Base-by-base conservation (phyloP, 225 moss, liverwort and hornwort genomes). In the Climacium dendroides region DNA sequence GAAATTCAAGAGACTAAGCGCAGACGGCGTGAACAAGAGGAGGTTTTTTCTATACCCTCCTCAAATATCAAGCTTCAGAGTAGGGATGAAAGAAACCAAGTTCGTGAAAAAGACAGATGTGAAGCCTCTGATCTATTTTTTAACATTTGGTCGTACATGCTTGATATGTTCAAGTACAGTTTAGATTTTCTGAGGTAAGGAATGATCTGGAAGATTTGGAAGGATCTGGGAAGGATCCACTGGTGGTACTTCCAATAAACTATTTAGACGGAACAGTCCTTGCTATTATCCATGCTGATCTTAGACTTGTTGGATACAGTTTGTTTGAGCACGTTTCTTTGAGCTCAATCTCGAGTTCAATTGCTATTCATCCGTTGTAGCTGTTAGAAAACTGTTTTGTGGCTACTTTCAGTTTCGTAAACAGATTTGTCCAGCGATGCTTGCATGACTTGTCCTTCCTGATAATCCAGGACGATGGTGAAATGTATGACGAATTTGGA, bases 401-500 rank as follows among this genome's bases (percentile, higher is more conserved):
- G 43, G 7, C 25, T 13, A 35, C 43, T 13, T 8, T 55, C 30
- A 26, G 30, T 67, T 78, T 43, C 47, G 41, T 45, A 15, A 24
- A 45, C 71, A 20, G 48, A 52, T 79, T 63, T 69, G 15, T 88
- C 52, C 6, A 59, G 55, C 12, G 69, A 78, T 78, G 37, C 50
- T 41, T 69, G 50, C 73, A 30, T 81, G 75, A 85, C 47, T 65
- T 66, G 18, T 65, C 60, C 32, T 53, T 79, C 48, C 63, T 78
- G 70, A 17, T 78, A 70, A 45, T 79, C 20, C 90, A 97, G 96
- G 97, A 97, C 78, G 96, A 97, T 67, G 96, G 96, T 69, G 97
- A 97, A 82, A 95, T 97, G 94, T 97, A 97, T 67, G 97, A 97
- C 83, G 97, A 97, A 83, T 97, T 96, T 89, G 97, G 97, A 58